phyloP scores from a whole-genome alignment of 345 rosid species.

The Eucalyptus victrix region DNA sequence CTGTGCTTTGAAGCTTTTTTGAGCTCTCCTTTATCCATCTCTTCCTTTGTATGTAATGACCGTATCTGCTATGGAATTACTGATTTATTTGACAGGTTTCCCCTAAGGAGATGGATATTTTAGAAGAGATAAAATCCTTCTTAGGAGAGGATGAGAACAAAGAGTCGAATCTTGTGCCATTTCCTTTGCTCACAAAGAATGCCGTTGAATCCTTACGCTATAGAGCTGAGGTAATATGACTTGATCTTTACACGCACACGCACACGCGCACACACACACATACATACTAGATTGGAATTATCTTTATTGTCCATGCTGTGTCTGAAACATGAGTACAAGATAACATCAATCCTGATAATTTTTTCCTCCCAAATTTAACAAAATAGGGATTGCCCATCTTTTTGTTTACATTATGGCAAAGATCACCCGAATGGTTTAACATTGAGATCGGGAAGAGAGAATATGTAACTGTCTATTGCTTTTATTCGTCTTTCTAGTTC shows the following conservation, averaged over 20 bases:
- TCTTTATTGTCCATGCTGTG: background rate
- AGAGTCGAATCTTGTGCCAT: conserved; percentile 36
- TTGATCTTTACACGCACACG: background rate
- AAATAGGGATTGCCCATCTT: background rate
- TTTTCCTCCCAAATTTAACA: background rate
- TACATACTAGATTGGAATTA: background rate
- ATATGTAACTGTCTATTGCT: background rate
- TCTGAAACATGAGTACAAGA: background rate
- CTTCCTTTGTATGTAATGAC: background rate
- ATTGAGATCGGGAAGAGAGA: background rate
- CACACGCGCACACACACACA: no score
- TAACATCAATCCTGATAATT: background rate
- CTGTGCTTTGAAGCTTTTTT: background rate
- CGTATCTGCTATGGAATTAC: background rate
- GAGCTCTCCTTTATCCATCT: background rate
- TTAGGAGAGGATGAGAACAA: conserved; percentile 46
- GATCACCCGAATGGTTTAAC: background rate
- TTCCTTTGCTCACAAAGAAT: conserved; percentile 58
- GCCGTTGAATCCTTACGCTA: conserved; percentile 85
- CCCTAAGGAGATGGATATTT: conserved; percentile 63
- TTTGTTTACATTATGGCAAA: background rate
- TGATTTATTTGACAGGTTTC: conserved; percentile 42
- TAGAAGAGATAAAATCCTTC: conserved; percentile 64
- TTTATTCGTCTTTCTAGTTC: background rate
- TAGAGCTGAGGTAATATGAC: conserved; percentile 68